Evolutionary conservation across 2,329 filamentous ascomycete genomes (phyloP), one percentile per base, ranked within the genome.

Genomic region (Pseudogymnoascus sp.): DNA sequence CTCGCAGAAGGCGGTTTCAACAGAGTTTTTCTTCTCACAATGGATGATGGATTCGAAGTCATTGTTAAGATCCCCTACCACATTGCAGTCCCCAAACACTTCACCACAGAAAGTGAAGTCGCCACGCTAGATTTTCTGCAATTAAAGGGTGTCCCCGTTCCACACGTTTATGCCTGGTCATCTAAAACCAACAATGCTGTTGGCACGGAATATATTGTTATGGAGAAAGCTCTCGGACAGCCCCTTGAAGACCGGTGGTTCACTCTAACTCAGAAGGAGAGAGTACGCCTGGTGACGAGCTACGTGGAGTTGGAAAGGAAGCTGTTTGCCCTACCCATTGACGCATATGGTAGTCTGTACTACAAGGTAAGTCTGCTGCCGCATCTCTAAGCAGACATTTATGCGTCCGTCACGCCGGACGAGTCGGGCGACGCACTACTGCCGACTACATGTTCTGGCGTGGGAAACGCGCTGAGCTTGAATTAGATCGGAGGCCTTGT

Each of bases 101-200:
- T 59, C 33, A 61, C 61, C 1, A 64, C 58, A 1, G 64, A 63
- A 3, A 63, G 61, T 29, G 64, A 66, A 54, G 63, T 64, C n/a
- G 64, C 64, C 5, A 67, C 44, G 17, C 64, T 63, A 11, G 35
- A 63, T n/a, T 64, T 64, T 29, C 63, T 64, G 33, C 40, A 44
- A 26, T 1, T 67, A 72, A 40, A 77, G 73, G n/a, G 68, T 60
- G 11, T 69, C 77, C 75, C 76, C n/a, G 72, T 77, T 41, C 76
- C 75, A n/a, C 69, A 63, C 60, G 72, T 78, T 37, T 67, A 76
- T 6, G 74, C 75, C 60, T 79, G 74, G 74, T 74, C 68, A 65
- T 68, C 75, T 60, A 70, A 75, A 60, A 61, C 66, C 3, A 59
- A 60, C 2, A 74, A 72, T 62, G 33, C 64, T 4, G 70, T 75